Percentiles rank a stretch among this genome's conserved stretches.
Evolutionary conservation across 495 filamentous ascomycete species (phyloP).

Genomic region (Penicillium malachiteum): DNA sequence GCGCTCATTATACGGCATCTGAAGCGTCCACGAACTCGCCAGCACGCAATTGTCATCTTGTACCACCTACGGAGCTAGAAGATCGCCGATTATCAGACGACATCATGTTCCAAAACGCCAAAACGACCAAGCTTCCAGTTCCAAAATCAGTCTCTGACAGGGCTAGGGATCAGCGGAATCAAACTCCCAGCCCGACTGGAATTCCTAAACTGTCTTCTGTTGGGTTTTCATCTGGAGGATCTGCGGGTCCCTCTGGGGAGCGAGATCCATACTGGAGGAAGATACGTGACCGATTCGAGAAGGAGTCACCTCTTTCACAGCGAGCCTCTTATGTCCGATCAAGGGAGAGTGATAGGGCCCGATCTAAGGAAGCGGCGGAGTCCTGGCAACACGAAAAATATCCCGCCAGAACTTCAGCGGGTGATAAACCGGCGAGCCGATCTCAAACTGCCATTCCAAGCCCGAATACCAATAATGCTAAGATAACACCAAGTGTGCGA

Average conservation of each 20-base stretch:
- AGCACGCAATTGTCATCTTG: constrained; percentile 2
- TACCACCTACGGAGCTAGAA: constrained; percentile 5
- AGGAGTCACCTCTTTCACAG: constrained; percentile 25
- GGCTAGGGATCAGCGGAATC: constrained; percentile 14
- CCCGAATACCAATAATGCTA: constrained; percentile 10
- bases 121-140: constrained; percentile 37
- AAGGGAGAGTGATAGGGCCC: constrained; percentile 16
- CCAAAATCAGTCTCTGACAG: constrained; percentile 24
- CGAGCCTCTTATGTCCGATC: constrained; percentile 15
- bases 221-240: constrained; percentile 12
- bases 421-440: neutral
- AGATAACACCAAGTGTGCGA: constrained; percentile 5
- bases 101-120: constrained; percentile 17
- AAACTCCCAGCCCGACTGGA: constrained; percentile 21
- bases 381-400: neutral
- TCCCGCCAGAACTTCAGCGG: neutral
- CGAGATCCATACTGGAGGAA: constrained; percentile 35
- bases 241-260: constrained; percentile 20
- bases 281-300: constrained; percentile 30
- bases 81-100: constrained; percentile 7
- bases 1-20: constrained; percentile 18
- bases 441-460: neutral
- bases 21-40: constrained; percentile 13
- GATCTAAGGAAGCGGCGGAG: constrained; percentile 16
- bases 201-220: constrained; percentile 20